Percentiles rank a stretch among this genome's conserved stretches.
These are phyloP conservation scores for Capronia americana DNA, from an alignment of 2,329 filamentous ascomycete species.

Conservation along the genomic window DNA sequence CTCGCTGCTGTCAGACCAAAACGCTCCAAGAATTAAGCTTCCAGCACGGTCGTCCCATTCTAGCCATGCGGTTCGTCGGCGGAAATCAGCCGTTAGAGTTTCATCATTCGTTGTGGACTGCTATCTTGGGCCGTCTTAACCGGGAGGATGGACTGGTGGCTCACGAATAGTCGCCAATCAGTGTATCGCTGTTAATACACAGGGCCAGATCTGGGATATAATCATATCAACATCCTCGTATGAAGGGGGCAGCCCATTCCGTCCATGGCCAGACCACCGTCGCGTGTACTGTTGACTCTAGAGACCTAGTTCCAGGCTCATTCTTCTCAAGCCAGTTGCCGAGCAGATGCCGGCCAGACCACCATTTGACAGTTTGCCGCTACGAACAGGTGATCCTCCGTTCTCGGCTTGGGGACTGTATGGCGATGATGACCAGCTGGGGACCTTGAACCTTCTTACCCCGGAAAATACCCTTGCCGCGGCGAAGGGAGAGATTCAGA, in stretches of 20 bases:
- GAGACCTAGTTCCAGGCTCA: neutral
- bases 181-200: neutral
- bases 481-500: slow-evolving; percentile 53
- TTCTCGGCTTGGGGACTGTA: slow-evolving; percentile 63
- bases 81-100: neutral
- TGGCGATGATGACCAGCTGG: slow-evolving; percentile 57
- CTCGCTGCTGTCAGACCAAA: neutral
- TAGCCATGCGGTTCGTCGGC: neutral
- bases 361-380: slow-evolving; percentile 49
- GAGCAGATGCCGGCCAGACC: slow-evolving; percentile 13
- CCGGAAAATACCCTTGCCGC: slow-evolving; percentile 47
- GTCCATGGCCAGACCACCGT: neutral
- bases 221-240: neutral
- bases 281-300: neutral
- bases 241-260: neutral
- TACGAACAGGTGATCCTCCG: slow-evolving; percentile 50
- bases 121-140: neutral
- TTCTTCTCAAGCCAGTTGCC: too few species aligned
- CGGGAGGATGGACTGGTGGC: neutral
- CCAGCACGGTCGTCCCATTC: neutral
- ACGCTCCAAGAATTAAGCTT: neutral
- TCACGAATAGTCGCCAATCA: neutral
- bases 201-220: neutral
- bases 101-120: slow-evolving; percentile 1
- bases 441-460: slow-evolving; percentile 61